These are phyloP conservation scores for Kwoniella sp. DNA, from an alignment of 768 basidiomycete species.

Conservation along the genomic window DNA sequence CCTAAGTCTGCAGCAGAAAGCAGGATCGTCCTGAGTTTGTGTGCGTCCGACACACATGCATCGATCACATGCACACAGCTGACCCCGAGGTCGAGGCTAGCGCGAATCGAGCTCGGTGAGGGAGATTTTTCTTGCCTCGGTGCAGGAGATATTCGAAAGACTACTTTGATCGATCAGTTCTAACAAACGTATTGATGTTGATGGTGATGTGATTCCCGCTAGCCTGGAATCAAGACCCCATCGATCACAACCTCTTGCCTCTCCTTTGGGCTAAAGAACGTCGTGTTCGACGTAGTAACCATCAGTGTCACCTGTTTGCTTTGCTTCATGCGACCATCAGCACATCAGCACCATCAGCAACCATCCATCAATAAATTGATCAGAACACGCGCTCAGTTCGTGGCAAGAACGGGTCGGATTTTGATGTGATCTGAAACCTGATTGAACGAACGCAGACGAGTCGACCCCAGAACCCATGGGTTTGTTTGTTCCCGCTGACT, in stretches of 20 bases:
- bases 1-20: neutral
- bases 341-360: too few species aligned
- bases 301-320: too few species aligned
- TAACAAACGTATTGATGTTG: too few species aligned
- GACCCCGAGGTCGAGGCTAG: too few species aligned
- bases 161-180: neutral
- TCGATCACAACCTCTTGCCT: neutral
- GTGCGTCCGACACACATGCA: neutral
- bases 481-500: too few species aligned
- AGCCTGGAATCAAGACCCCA: neutral
- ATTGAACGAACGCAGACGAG: too few species aligned
- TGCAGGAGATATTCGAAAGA: neutral
- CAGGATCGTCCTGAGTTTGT: neutral
- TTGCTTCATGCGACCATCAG: too few species aligned
- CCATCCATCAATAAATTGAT: neutral
- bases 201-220: neutral
- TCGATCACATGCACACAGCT: neutral
- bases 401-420: neutral
- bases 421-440: neutral
- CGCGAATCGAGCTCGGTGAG: slow-evolving; percentile 1
- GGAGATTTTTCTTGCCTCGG: neutral
- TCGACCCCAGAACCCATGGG: too few species aligned
- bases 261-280: neutral
- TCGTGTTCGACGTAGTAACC: too few species aligned
- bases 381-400: neutral